Evolutionary conservation across 2,329 filamentous ascomycete species (phyloP), one percentile per base, ranked within the genome.

Genomic region (Onygena corvina): DNA sequence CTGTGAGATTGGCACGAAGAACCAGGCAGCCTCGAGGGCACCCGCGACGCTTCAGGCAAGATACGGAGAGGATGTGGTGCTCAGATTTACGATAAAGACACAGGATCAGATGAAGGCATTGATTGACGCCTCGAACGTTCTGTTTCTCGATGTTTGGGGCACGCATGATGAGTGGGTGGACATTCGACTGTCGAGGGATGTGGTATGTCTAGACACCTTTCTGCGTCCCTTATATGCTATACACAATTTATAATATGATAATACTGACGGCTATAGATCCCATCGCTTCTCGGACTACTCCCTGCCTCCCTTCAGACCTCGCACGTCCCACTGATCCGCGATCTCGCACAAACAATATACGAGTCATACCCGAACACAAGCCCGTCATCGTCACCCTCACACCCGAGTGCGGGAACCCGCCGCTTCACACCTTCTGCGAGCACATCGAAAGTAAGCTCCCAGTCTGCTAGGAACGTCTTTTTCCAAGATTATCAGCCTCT

Each of bases 401-500:
- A 58, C 2, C 25, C 11, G 25, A 25, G 42, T 18, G n/a, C 42
- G n/a, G 6, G 60, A 60, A 29, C 56, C 57, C 25, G 55, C 59
- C 27, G 51, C 58, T 61, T 62, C 57, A 56, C 63, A 57, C 49
- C 66, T 53, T 50, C 59, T 52, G 46, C 59, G 52, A 52, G 61
- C 54, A 47, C 60, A 58, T 30, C 42, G 18, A 16, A 29, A 46
- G 11, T 14, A 9, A 16, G 23, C n/a, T 54, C 67, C 48, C 63
- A 55, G 42, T 66, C 60, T 9, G 57, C 62, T 34, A 55, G 61
- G 14, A 86, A 88, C 60, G 72, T 94, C 33, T 96, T 95, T 70
- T 96, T 98, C 68, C 77, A 80, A 47, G 81, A 95, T 61, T 98
- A 95, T 64, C 92, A 95, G 61, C 87, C 89, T 1, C 72, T 93